A percentile compares a stretch with the other conserved stretches of the same genome.
Conservation (phyloP, 1,139 yeast species). For the Yamadazyma spencermartinsiae region DNA sequence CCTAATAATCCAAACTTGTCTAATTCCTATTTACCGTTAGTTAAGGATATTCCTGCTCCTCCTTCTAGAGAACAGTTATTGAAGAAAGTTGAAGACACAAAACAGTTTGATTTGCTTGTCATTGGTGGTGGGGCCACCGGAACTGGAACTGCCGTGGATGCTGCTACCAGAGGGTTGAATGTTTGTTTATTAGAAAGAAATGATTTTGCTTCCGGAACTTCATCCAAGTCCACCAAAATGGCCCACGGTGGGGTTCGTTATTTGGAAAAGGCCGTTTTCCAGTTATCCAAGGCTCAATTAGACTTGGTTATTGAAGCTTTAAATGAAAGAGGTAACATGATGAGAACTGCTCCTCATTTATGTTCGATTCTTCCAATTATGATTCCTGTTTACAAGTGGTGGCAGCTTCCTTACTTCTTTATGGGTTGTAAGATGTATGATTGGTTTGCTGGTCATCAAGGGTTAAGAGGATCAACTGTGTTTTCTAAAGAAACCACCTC, state of each 20-base stretch:
- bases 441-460: slow-evolving; percentile 87
- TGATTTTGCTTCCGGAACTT: slow-evolving; percentile 91
- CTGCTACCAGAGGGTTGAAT: slow-evolving; percentile 85
- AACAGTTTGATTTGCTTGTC: slow-evolving; percentile 73
- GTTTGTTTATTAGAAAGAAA: slow-evolving; percentile 84
- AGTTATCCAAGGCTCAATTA: slow-evolving; percentile 85
- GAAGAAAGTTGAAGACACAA: slow-evolving; percentile 29
- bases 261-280: slow-evolving; percentile 92
- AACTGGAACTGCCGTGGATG: slow-evolving; percentile 91
- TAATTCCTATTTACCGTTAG: slow-evolving; percentile 38
- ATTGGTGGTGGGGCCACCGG: slow-evolving; percentile 98
- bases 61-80: slow-evolving; percentile 38
- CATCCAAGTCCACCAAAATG: slow-evolving; percentile 94
- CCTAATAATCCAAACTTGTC: slow-evolving; percentile 32
- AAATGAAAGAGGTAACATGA: slow-evolving; percentile 86
- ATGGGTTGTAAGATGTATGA: slow-evolving; percentile 92
- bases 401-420: slow-evolving; percentile 96
- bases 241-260: slow-evolving; percentile 98
- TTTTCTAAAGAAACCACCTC: slow-evolving; percentile 67
- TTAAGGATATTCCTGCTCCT: slow-evolving; percentile 35
- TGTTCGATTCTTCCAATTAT: slow-evolving; percentile 85
- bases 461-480: slow-evolving; percentile 76
- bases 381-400: slow-evolving; percentile 93
- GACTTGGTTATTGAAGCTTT: slow-evolving; percentile 92
- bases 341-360: slow-evolving; percentile 92